phyloP scores from a whole-genome alignment of 352 stramenopile species.

The Phytopythium boreale region DNA sequence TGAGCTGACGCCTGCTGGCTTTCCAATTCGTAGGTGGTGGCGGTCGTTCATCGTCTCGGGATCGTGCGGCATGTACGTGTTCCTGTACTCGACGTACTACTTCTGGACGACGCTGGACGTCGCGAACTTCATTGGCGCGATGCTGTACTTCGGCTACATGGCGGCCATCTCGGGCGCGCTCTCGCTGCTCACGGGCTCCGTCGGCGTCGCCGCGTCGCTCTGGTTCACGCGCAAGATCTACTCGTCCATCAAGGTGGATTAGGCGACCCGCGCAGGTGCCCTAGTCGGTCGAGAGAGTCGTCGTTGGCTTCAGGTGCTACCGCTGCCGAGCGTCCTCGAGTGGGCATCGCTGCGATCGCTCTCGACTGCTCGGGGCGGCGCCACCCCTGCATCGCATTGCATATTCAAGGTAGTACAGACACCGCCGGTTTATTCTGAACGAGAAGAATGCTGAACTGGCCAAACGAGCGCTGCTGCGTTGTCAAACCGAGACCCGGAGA shows the following conservation, averaged over 20 bases:
- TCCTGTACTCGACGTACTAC: conserved; percentile 99
- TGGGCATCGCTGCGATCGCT: background rate
- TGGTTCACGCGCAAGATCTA: conserved; percentile 99
- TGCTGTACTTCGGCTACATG: conserved; percentile 99
- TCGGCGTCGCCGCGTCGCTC: conserved; percentile 97
- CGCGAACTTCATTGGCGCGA: conserved; percentile 88
- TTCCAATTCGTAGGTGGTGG: conserved; percentile 89
- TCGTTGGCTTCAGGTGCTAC: background rate
- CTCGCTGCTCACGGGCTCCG: conserved; percentile 93
- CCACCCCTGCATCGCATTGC: background rate
- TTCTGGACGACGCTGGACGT: conserved; percentile 95
- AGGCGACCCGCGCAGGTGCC: conserved; percentile 13
- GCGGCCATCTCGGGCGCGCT: conserved; percentile 96
- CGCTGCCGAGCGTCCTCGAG: background rate
- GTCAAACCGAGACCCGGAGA: no score
- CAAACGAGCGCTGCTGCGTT: no score
- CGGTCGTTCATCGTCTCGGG: conserved; percentile 97
- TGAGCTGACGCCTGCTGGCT: background rate
- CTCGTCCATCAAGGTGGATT: conserved; percentile 97
- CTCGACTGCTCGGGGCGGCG: background rate
- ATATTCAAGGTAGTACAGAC: conserved; percentile 1
- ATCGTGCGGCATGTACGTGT: conserved; percentile 97
- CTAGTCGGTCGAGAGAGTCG: background rate
- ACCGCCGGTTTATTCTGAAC: background rate
- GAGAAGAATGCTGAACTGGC: background rate